phyloP scores from a whole-genome alignment of 1,139 yeast species.

The Komagataea norvegica region DNA sequence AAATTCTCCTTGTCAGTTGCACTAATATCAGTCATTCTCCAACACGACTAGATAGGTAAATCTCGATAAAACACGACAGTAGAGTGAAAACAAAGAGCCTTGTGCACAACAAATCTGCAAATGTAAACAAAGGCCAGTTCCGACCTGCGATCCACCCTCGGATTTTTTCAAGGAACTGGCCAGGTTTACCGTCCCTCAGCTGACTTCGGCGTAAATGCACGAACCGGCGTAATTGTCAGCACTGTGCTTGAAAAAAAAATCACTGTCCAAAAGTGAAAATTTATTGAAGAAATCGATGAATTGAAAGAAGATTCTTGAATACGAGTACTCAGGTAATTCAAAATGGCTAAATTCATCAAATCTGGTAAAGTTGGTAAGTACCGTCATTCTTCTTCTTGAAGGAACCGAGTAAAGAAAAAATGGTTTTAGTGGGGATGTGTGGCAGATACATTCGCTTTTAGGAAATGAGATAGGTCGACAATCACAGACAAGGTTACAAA shows the following conservation, averaged over 20 bases:
- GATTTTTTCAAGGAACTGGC: too few relatives aligned
- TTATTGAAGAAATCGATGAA: slow-evolving; percentile 9
- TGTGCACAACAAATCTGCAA: background rate
- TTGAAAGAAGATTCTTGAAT: slow-evolving; percentile 4
- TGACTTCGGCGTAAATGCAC: slow-evolving; percentile 7
- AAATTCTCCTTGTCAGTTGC: slow-evolving; percentile 14
- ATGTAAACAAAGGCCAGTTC: slow-evolving; percentile 1
- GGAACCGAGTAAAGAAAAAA: background rate
- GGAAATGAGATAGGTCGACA: too few relatives aligned
- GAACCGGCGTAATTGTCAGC: slow-evolving; percentile 6
- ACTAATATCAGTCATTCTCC: slow-evolving; percentile 7
- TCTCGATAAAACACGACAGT: background rate
- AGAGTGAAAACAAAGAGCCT: background rate
- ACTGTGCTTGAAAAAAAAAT: slow-evolving; percentile 8
- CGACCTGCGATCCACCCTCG: background rate
- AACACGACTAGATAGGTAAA: too few relatives aligned
- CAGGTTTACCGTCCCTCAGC: too few relatives aligned
- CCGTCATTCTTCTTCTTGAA: slow-evolving; percentile 4
- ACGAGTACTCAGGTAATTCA: slow-evolving; percentile 23
- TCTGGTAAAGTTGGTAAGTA: slow-evolving; percentile 99
- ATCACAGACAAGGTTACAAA: too few relatives aligned
- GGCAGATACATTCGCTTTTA: too few relatives aligned
- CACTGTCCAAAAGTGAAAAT: slow-evolving; percentile 8
- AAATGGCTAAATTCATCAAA: slow-evolving; percentile 97
- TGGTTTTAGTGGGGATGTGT: background rate